Evolutionary conservation across 2,329 filamentous ascomycete species (phyloP).

Genomic region (Hypoxylon sp.): DNA sequence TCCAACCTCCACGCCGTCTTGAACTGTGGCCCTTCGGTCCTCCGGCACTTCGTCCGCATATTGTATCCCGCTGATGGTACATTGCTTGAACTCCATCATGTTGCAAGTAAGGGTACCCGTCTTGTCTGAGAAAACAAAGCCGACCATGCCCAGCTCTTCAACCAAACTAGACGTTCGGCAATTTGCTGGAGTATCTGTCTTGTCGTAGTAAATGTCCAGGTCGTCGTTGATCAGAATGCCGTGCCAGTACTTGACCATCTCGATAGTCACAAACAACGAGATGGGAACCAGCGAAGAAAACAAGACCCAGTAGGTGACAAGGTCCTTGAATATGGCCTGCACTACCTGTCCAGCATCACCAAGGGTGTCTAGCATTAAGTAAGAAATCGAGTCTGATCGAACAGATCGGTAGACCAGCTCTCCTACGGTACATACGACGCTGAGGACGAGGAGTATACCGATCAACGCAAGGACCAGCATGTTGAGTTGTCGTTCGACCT

Average conservation of each 20-base stretch:
- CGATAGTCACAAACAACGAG: constrained; percentile 96
- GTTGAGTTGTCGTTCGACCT: constrained; percentile 95
- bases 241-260: constrained; percentile 98
- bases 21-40: constrained; percentile 84
- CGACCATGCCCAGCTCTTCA: constrained; percentile 97
- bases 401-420: constrained; percentile 85
- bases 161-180: constrained; percentile 97
- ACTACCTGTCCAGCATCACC: constrained; percentile 70
- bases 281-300: constrained; percentile 98
- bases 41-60: constrained; percentile 94
- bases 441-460: constrained; percentile 84
- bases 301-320: constrained; percentile 98
- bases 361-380: constrained; percentile 77
- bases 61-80: constrained; percentile 91
- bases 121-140: constrained; percentile 99
- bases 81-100: constrained; percentile 98
- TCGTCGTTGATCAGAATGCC: constrained; percentile 98
- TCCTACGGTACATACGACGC: constrained; percentile 90
- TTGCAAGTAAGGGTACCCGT: constrained; percentile 98
- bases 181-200: constrained; percentile 93
- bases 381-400: constrained; percentile 74
- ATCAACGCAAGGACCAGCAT: constrained; percentile 92
- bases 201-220: constrained; percentile 97
- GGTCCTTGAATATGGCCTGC: constrained; percentile 89
- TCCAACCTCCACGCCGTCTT: constrained; percentile 82